A percentile compares a stretch with the other conserved stretches of the same genome.
These are phyloP conservation scores for Paraconiothyrium brasiliense DNA, from an alignment of 2,329 filamentous ascomycete species.

Conservation along the genomic window DNA sequence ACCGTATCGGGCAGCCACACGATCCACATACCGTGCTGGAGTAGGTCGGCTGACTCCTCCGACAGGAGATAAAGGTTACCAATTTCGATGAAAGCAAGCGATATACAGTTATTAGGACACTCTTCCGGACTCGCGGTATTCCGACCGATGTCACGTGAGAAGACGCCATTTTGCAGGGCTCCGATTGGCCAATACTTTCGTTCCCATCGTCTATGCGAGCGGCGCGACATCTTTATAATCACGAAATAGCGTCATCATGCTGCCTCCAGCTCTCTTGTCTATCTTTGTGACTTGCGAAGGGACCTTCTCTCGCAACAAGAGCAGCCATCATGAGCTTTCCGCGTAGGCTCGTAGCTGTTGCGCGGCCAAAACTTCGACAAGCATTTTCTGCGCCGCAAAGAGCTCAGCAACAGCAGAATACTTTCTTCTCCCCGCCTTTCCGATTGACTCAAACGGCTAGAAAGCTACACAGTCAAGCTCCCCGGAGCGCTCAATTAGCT, in stretches of 20 bases:
- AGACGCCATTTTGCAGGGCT: constrained; percentile 37
- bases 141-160: constrained; percentile 21
- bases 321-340: constrained; percentile 39
- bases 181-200: constrained; percentile 34
- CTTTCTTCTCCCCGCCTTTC: constrained; percentile 25
- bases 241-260: constrained; percentile 28
- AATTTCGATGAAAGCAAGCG: background rate
- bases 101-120: background rate
- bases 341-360: constrained; percentile 38
- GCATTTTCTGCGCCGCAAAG: constrained; percentile 18
- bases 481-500: constrained; percentile 35
- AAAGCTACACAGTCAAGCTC: constrained; percentile 42
- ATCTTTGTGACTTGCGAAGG: constrained; percentile 2
- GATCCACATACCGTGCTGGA: too few relatives aligned
- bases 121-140: constrained; percentile 2
- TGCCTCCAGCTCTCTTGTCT: constrained; percentile 9
- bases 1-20: too few relatives aligned
- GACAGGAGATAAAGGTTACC: background rate
- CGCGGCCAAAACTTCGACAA: constrained; percentile 29
- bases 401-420: constrained; percentile 15
- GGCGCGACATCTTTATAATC: constrained; percentile 17
- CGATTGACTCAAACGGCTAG: constrained; percentile 36
- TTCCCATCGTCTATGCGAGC: constrained; percentile 26
- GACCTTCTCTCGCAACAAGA: background rate
- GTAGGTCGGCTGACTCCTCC: too few relatives aligned